These are phyloP conservation scores for Aspergillus indologenus DNA, from an alignment of 495 filamentous ascomycete species.

Conservation along the genomic window DNA sequence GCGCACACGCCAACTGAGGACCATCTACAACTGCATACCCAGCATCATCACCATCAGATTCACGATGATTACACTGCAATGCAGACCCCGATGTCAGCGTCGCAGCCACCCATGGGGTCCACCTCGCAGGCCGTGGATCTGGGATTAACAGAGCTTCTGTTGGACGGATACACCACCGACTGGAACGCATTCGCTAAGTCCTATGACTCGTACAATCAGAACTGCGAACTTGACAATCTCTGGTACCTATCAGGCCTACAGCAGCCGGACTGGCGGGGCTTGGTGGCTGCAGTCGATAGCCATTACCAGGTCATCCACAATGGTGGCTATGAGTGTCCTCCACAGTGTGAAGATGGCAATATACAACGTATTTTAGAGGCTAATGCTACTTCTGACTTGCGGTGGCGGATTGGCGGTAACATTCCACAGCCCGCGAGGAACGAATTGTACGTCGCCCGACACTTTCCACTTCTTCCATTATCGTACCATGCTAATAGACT, in stretches of 20 bases:
- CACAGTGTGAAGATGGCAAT: conserved; percentile 34
- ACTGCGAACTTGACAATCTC: conserved; percentile 43
- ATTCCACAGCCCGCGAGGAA: conserved; percentile 27
- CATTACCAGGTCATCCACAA: conserved; percentile 42
- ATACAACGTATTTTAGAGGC: conserved; percentile 37
- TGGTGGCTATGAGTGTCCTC: conserved; percentile 30
- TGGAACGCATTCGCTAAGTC: conserved; percentile 36
- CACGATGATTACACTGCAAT: conserved; percentile 25
- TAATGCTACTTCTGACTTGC: conserved; percentile 25
- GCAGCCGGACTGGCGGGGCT: conserved; percentile 42
- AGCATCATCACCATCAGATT: conserved; percentile 25
- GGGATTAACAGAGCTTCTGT: conserved; percentile 34
- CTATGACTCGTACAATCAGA: conserved; percentile 40
- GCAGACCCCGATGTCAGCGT: conserved; percentile 25
- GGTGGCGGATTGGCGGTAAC: conserved; percentile 41
- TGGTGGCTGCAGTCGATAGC: conserved; percentile 48
- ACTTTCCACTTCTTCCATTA: background rate
- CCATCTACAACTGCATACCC: conserved; percentile 34
- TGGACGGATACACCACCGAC: conserved; percentile 40
- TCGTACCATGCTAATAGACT: conserved; percentile 14
- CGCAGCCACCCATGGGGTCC: conserved; percentile 26
- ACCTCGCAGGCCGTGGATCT: conserved; percentile 22
- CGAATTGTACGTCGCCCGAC: conserved; percentile 38
- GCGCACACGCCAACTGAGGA: conserved; percentile 32
- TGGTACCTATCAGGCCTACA: conserved; percentile 45